Conservation (phyloP, 139 green algal species). For the Astrephomene gubernaculifera region DNA sequence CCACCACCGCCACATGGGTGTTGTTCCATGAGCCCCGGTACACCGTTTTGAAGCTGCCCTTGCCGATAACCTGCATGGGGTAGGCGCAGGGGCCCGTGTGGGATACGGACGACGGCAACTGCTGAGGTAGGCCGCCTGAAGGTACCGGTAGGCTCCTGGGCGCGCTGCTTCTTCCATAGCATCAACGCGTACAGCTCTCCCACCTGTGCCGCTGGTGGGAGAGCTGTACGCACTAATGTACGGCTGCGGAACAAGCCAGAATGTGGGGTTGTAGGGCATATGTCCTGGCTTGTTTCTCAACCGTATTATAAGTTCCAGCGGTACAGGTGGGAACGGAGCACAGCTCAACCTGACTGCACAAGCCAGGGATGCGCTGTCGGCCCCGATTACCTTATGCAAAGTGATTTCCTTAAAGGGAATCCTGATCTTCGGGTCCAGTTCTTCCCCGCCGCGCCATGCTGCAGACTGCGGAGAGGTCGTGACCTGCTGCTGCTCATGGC, state of each 20-base stretch:
- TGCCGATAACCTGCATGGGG: slow-evolving; percentile 53
- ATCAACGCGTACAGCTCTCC: not conserved
- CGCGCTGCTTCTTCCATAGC: not conserved
- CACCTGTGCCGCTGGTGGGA: not conserved
- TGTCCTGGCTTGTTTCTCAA: too few relatives aligned
- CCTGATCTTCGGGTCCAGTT: slow-evolving; percentile 23
- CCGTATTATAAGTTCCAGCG: too few relatives aligned
- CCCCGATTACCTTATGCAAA: slow-evolving; percentile 8
- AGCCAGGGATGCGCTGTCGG: not conserved
- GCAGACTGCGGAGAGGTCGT: too few relatives aligned
- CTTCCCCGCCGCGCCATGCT: not conserved
- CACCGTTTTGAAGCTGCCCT: slow-evolving; percentile 63
- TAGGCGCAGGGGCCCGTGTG: not conserved
- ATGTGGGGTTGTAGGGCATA: too few relatives aligned
- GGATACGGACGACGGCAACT: not conserved
- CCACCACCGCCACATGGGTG: slow-evolving; percentile 62
- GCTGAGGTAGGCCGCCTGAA: too few relatives aligned
- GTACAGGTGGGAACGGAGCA: too few relatives aligned
- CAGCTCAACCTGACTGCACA: not conserved
- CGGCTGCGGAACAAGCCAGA: not conserved
- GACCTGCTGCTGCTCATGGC: too few relatives aligned
- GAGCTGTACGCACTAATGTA: not conserved
- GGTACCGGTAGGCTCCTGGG: too few relatives aligned
- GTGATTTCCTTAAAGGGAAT: slow-evolving; percentile 29
- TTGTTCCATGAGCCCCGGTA: slow-evolving; percentile 62